A percentile compares a stretch with the other conserved stretches of the same genome.
Evolutionary conservation across 2,329 filamentous ascomycete genomes (phyloP).

Genomic region (Colletotrichum australisinense): DNA sequence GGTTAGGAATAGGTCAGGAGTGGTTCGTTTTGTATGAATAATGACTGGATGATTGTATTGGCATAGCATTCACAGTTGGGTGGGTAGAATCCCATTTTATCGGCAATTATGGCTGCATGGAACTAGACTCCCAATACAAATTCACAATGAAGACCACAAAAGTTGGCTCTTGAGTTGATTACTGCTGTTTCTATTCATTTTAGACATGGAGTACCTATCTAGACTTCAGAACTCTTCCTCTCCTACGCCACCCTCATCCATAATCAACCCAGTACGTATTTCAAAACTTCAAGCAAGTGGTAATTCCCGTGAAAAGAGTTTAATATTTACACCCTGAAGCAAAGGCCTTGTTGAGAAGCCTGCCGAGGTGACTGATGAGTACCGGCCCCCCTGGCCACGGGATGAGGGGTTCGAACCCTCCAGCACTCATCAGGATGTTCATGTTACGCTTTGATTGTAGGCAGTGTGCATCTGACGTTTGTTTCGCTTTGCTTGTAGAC

Average conservation of each 20-base stretch:
- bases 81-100: not conserved
- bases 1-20: not conserved
- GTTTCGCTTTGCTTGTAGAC: no score
- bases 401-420: constrained; percentile 14
- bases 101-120: no score
- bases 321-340: not conserved
- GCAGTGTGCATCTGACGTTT: no score
- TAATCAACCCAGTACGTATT: not conserved
- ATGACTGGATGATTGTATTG: not conserved
- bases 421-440: constrained; percentile 3
- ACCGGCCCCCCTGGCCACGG: not conserved
- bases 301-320: not conserved
- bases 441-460: not conserved
- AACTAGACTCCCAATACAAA: no score
- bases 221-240: no score
- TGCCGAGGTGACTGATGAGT: constrained; percentile 4
- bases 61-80: not conserved
- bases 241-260: not conserved
- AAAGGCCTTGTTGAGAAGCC: not conserved
- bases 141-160: no score
- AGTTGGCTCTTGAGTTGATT: no score
- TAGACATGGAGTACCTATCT: no score
- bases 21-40: not conserved
- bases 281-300: no score
- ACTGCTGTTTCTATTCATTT: no score